Conservation (phyloP, 2,329 filamentous ascomycete genomes). For the Dactylellina cionopaga region DNA sequence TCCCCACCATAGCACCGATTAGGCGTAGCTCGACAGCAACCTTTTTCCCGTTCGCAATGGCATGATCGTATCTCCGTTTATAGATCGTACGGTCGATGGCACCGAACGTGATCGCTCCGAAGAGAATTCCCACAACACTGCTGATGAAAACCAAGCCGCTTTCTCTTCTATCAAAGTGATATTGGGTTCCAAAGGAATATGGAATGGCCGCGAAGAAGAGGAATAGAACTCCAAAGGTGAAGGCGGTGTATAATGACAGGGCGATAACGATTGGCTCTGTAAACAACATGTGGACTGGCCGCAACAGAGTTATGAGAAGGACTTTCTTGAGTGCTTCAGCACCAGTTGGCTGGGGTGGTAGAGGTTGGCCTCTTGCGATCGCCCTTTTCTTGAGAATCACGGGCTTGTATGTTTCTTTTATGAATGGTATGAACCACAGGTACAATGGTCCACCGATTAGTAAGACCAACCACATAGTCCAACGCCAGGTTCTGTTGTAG, state of each 20-base stretch:
- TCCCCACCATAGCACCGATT: slow-evolving; percentile 70
- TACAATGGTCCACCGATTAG: slow-evolving; percentile 74
- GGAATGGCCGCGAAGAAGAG: slow-evolving; percentile 70
- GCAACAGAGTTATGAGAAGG: slow-evolving; percentile 74
- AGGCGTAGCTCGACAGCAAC: slow-evolving; percentile 68
- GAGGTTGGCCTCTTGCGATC: slow-evolving; percentile 64
- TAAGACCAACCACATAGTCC: slow-evolving; percentile 76
- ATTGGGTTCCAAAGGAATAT: slow-evolving; percentile 54
- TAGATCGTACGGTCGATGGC: slow-evolving; percentile 54
- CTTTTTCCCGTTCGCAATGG: slow-evolving; percentile 45
- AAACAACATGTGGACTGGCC: slow-evolving; percentile 76
- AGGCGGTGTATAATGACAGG: slow-evolving; percentile 75
- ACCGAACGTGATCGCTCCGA: slow-evolving; percentile 54
- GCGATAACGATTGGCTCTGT: slow-evolving; percentile 79
- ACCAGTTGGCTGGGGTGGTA: slow-evolving; percentile 63
- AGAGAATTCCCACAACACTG: slow-evolving; percentile 53
- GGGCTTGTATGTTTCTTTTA: slow-evolving; percentile 73
- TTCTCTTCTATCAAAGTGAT: slow-evolving; percentile 54
- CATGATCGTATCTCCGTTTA: slow-evolving; percentile 51
- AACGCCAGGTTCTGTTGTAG: slow-evolving; percentile 68
- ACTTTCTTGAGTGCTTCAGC: slow-evolving; percentile 68
- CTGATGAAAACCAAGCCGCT: slow-evolving; percentile 55
- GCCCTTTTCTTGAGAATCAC: slow-evolving; percentile 70
- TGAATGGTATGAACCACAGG: slow-evolving; percentile 67
- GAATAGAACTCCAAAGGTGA: slow-evolving; percentile 75